These are phyloP conservation scores for Nepenthes mirabilis DNA, from an alignment of 148 eudicot genomes.

Conservation along the genomic window DNA sequence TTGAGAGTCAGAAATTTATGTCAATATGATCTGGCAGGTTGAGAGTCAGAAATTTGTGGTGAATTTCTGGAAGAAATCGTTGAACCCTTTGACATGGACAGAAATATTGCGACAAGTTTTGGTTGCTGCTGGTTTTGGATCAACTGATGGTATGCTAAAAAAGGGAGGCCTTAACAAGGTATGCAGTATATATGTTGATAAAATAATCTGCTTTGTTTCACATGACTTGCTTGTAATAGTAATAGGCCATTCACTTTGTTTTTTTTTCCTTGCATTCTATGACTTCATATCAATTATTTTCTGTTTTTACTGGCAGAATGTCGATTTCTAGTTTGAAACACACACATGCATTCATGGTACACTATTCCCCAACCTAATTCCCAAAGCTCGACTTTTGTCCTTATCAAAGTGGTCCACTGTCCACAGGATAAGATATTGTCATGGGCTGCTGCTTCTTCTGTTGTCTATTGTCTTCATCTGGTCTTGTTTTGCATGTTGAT, in stretches of 20 bases:
- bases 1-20: slow-evolving; percentile 26
- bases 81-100: slow-evolving; percentile 80
- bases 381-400: no score
- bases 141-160: slow-evolving; percentile 25
- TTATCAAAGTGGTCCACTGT: no score
- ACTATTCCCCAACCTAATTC: no score
- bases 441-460: no score
- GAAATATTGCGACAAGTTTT: slow-evolving; percentile 77
- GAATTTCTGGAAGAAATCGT: slow-evolving; percentile 49
- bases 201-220: background rate
- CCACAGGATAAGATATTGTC: no score
- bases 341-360: no score
- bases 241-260: no score
- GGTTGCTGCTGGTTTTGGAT: slow-evolving; percentile 87
- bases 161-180: slow-evolving; percentile 50
- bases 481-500: background rate
- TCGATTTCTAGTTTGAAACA: no score
- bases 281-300: no score
- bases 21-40: slow-evolving; percentile 31
- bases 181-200: slow-evolving; percentile 9
- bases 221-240: background rate
- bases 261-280: no score
- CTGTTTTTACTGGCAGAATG: no score
- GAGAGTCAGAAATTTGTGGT: slow-evolving; percentile 31
- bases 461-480: no score